Base-by-base conservation (phyloP, 345 rosid genomes). In the Nasturtium officinale region DNA sequence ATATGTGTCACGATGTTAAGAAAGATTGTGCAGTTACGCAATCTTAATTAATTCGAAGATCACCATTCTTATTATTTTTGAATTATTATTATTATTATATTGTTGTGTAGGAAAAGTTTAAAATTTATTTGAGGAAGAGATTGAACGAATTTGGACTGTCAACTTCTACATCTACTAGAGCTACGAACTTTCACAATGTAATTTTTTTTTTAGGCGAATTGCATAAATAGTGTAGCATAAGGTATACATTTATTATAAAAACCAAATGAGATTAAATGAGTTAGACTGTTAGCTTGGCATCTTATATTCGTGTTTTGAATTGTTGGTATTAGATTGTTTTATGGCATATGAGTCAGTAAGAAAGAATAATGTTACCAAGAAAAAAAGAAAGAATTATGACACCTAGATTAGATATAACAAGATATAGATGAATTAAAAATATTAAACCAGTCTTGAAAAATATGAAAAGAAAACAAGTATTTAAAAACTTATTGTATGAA, bases 81-180 rank as follows among this genome's bases (percentile, higher is more conserved):
- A 42, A 42, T 40, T 42, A 43, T 43, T 43, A n/a, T 30, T 26
- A 26, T 3, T 26, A 26, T 26, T 50, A 20, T 50, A 9, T 50
- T 1, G 3, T 5, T 21, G 56, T 51, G 29, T 10, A 9, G 1
- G 26, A 33, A 2, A 57, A 10, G 26, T 57, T 57, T 30, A 17
- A 17, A 17, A 57, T 54, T n/a, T 54, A 54, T 11, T 13, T 23
- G 16, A 21, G 15, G n/a, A 2, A 23, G 33, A 12, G 66, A 61
- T 51, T 35, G 52, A 52, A 28, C 75, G 18, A 38, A 18, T 38
- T 26, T 38, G 51, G 67, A 50, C 60, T 61, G 75, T 50, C 67
- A 50, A 37, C 68, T 61, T 61, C 59, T 51, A 37, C 68, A 48
- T 61, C 59, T 51, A 64, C 18, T 12, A 47, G 40, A 17, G 30